These are phyloP conservation scores for Backusella luteola DNA, from an alignment of 192 early-diverging fungal species.

Conservation along the genomic window DNA sequence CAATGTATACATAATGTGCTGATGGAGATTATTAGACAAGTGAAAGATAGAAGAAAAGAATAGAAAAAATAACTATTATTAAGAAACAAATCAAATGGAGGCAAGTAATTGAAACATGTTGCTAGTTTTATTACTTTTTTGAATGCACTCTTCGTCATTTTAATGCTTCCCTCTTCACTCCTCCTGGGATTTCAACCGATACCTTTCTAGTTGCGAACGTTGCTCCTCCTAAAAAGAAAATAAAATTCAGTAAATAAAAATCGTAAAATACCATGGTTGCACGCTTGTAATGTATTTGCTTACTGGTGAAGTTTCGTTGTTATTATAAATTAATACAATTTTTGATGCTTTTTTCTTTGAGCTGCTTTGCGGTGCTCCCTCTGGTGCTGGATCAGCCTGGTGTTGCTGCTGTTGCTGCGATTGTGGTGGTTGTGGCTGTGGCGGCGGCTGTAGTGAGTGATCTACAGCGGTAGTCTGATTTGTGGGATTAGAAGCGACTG, in stretches of 20 bases:
- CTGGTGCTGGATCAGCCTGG: neutral
- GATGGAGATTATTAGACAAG: constrained; percentile 4
- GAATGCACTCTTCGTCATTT: neutral
- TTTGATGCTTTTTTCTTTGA: constrained; percentile 27
- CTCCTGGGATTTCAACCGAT: constrained; percentile 7
- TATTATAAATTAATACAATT: constrained; percentile 42
- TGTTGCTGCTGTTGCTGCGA: neutral
- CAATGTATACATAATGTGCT: neutral
- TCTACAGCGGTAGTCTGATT: neutral
- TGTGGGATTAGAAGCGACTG: neutral
- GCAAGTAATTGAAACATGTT: constrained; percentile 2
- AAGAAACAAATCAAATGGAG: no score
- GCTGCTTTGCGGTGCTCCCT: neutral
- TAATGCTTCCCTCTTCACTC: neutral
- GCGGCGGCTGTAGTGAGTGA: neutral
- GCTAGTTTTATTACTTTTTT: constrained; percentile 4
- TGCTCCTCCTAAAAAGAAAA: constrained; percentile 22
- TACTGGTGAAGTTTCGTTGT: constrained; percentile 56
- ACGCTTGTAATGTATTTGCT: neutral
- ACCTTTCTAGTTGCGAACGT: constrained; percentile 21
- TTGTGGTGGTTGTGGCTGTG: neutral
- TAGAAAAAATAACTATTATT: neutral
- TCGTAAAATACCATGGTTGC: neutral
- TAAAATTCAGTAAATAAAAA: neutral
- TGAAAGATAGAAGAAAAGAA: neutral